Base-by-base conservation (phyloP, 208 protist genomes). In the Trypanosomatidae sp. region DNA sequence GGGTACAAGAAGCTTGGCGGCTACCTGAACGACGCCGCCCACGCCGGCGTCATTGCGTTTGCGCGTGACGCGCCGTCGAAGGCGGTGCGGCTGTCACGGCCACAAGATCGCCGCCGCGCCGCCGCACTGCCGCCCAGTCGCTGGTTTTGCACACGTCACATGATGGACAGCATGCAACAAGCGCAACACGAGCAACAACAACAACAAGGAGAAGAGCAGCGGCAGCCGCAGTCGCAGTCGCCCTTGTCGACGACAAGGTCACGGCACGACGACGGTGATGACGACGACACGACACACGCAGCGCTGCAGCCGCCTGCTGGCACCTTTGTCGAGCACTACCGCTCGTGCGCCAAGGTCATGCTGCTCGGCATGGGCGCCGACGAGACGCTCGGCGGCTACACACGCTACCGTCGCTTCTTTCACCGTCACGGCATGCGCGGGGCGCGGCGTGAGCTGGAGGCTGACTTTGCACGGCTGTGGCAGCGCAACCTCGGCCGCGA, bases 361-460 rank as follows among this genome's bases (percentile, higher is more conserved):
- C 70, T 97, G 35, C 63, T 96, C 7, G 94, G 94, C 15, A 92
- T 96, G 61, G 96, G 96, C 0, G 93, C 95, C 2, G 96, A 98
- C 55, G 96, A 98, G 66, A 95, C 91, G 20, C 75, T 97, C 1
- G 95, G 88, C 15, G 96, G 96, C 1, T 98, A 98, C 66, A 84
- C 76, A 3, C 75, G 95, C 27, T 94, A 98, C 64, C 81, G 88
- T 6, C 85, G 72, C 27, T 73, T 80, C 59, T 91, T 81, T 46
- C 51, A 79, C 45, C 66, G 69, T 0, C 53, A 74, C 21, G 70
- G 81, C 39, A 59, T 80, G 46, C 33, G 28, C 1, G 78, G 74
- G 13, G 67, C 92, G 3, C 55, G 54, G 15, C 33, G 45, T 20
- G 92, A 98, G 73, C 66, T 98, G 23, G 51, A 81, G 46, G 32